A percentile compares a stretch with the other conserved stretches of the same genome.
Conservation (phyloP, 169 alveolate genomes). For the Blepharisma undulans region DNA sequence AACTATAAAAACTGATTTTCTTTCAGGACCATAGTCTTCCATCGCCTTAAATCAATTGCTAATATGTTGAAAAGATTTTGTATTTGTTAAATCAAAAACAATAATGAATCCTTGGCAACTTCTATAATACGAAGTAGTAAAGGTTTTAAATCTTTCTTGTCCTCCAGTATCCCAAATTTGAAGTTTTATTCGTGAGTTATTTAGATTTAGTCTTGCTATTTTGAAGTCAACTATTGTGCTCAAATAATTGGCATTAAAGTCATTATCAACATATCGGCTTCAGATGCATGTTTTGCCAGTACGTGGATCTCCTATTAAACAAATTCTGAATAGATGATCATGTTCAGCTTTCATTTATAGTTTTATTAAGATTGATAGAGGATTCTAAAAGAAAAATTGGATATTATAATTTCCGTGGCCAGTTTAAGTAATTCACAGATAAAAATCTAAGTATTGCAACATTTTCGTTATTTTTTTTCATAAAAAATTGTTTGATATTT, state of each 20-base stretch:
- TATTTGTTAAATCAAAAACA: constrained; percentile 84
- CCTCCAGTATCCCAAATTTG: constrained; percentile 49
- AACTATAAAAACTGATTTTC: constrained; percentile 93
- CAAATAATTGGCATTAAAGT: not conserved
- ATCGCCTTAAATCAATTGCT: constrained; percentile 29
- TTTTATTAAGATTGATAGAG: too few relatives aligned
- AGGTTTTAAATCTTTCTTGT: constrained; percentile 24
- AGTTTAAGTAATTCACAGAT: too few relatives aligned
- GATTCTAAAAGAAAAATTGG: too few relatives aligned
- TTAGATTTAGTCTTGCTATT: not conserved
- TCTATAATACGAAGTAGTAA: constrained; percentile 25
- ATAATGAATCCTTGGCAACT: constrained; percentile 80
- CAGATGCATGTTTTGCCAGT: not conserved
- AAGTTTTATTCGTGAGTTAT: not conserved
- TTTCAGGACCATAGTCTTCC: not conserved
- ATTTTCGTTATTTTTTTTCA: too few relatives aligned
- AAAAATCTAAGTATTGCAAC: too few relatives aligned
- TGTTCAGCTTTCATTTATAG: too few relatives aligned
- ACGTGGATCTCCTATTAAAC: not conserved
- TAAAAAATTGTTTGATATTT: too few relatives aligned
- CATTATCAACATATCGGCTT: not conserved
- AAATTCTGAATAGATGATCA: too few relatives aligned
- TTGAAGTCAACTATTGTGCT: not conserved
- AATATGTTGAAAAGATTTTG: constrained; percentile 64
- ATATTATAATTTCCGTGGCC: too few relatives aligned